Base-by-base conservation (phyloP, 768 basidiomycete genomes). In the Mycena belliarum region DNA sequence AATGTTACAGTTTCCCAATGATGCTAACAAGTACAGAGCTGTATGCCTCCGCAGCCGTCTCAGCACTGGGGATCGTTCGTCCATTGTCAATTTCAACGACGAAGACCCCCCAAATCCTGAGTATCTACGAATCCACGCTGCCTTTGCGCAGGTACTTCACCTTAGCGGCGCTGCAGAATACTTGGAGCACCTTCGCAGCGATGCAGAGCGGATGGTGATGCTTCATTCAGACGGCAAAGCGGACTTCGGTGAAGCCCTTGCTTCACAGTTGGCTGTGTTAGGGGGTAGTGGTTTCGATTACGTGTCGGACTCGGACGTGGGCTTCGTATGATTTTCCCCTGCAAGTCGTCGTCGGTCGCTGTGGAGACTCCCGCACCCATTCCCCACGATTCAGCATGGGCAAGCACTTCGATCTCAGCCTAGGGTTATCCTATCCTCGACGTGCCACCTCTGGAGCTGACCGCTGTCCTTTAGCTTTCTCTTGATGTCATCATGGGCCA, bases 1-100 rank as follows among this genome's bases (percentile, higher is more conserved):
- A 44, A n/a, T 20, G n/a, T 25, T n/a, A n/a, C n/a, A 52, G 51
- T 52, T 52, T 32, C 51, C 51, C n/a, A 44, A 52, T 32, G 51
- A 44, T 43, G 32, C 20, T 21, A 52, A 52, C 42, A 52, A 52
- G 44, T 52, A 43, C 42, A 23, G 21, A 21, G 42, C 51, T 35
- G 42, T 43, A 33, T 52, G 51, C 42, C 42, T 52, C 8, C 42
- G 51, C 5, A n/a, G 21, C 18, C 51, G 51, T 23, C 51, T 52
- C 20, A 52, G 51, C 18, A 52, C 32, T 43, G 50, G 50, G 18
- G 37, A 38, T 21, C 24, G 18, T 24, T 41, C 43, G 35, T 52
- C 51, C 24, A 44, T 44, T 44, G 51, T 52, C 51, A 9, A 21
- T 3, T 52, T 52, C 51, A 52, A 44, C 2, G 42, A 44, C 16